phyloP scores from a whole-genome alignment of 1,284 basidiomycete genomes.

The Blastosporella zonata region DNA sequence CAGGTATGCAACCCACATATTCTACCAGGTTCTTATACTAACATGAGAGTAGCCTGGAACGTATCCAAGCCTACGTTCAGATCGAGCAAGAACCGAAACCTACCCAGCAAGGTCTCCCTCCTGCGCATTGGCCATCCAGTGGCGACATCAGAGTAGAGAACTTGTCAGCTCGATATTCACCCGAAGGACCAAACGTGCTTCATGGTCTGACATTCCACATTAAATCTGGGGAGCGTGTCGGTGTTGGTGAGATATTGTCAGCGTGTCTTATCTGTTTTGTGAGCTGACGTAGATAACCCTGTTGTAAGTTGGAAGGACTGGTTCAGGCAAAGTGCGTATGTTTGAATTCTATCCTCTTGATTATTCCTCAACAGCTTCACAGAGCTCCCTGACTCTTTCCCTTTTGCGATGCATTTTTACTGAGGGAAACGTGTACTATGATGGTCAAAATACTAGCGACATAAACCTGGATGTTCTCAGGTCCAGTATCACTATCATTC shows the following conservation, averaged over 20 bases:
- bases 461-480: constrained; percentile 67
- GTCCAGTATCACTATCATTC: constrained; percentile 61
- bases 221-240: constrained; percentile 58
- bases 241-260: constrained; percentile 44
- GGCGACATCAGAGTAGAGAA: constrained; percentile 65
- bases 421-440: constrained; percentile 54
- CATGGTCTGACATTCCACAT: constrained; percentile 54
- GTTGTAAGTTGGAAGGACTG: constrained; percentile 66
- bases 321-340: constrained; percentile 62
- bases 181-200: constrained; percentile 48
- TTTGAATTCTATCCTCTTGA: constrained; percentile 35
- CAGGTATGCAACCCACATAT: constrained; percentile 35
- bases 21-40: background rate
- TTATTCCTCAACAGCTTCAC: constrained; percentile 27
- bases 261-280: background rate
- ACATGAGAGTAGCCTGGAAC: constrained; percentile 53
- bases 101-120: constrained; percentile 51
- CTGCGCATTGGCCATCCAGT: constrained; percentile 78
- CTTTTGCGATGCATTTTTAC: constrained; percentile 57
- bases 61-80: constrained; percentile 68
- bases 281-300: constrained; percentile 3
- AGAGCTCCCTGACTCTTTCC: constrained; percentile 50
- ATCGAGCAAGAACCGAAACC: constrained; percentile 70
- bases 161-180: constrained; percentile 56
- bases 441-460: constrained; percentile 40